phyloP scores from a whole-genome alignment of 1,139 yeast species.

The Hemisphaericaspora xylofermentans region DNA sequence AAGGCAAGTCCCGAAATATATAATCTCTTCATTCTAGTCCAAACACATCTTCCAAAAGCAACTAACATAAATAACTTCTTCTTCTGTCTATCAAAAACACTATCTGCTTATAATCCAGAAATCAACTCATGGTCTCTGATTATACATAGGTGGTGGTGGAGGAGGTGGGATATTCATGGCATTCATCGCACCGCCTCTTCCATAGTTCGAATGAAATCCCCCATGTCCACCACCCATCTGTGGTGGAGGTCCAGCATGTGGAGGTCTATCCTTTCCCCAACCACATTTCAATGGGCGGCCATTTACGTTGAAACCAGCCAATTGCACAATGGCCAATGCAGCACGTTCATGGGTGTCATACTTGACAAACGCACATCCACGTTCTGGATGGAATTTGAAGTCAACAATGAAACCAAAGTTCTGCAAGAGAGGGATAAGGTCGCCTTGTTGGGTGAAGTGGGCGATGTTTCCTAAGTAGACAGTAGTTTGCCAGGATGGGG shows the following conservation, averaged over 20 bases:
- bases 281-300: conserved; percentile 83
- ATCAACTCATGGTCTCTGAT: conserved; percentile 5
- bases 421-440: conserved; percentile 72
- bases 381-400: conserved; percentile 76
- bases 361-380: conserved; percentile 82
- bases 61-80: too few relatives aligned
- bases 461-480: conserved; percentile 86
- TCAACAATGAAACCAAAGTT: conserved; percentile 82
- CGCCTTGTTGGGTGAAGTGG: conserved; percentile 70
- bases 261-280: conserved; percentile 76
- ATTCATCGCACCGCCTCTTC: conserved; percentile 24
- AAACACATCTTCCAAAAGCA: too few relatives aligned
- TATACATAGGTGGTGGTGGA: conserved; percentile 16
- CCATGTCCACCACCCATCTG: conserved; percentile 29
- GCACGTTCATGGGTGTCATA: conserved; percentile 87
- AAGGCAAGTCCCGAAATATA: too few relatives aligned
- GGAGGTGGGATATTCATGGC: too few relatives aligned
- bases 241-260: conserved; percentile 51
- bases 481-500: conserved; percentile 86
- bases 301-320: conserved; percentile 70
- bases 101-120: too few relatives aligned
- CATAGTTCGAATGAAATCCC: conserved; percentile 32
- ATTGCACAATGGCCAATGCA: conserved; percentile 80
- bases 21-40: too few relatives aligned
- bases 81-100: too few relatives aligned